Evolutionary conservation across 1,284 basidiomycete species (phyloP).

Genomic region (Hemileccinum hortonii): DNA sequence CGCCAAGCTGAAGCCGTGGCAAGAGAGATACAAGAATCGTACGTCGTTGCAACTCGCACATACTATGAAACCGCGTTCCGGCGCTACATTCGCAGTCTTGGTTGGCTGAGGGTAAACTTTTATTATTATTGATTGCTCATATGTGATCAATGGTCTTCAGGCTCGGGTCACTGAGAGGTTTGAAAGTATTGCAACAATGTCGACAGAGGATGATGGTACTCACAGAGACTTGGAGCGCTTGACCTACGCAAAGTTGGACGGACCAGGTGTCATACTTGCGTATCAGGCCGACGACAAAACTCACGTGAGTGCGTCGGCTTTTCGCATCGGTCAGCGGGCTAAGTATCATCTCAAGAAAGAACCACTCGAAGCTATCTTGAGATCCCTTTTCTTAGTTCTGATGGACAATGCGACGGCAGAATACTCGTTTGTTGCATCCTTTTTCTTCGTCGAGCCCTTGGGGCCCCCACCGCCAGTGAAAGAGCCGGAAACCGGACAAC

Average conservation of each 20-base stretch:
- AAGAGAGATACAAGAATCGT: conserved; percentile 86
- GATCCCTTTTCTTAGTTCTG: conserved; percentile 84
- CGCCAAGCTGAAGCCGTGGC: conserved; percentile 82
- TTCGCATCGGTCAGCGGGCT: conserved; percentile 6
- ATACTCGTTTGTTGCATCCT: conserved; percentile 81
- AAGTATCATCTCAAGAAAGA: conserved; percentile 61
- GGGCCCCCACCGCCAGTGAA: conserved; percentile 27
- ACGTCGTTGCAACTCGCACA: conserved; percentile 78
- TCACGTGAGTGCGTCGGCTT: conserved; percentile 53
- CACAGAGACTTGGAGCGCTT: conserved; percentile 57
- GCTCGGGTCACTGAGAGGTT: conserved; percentile 61
- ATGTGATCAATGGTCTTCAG: conserved; percentile 36
- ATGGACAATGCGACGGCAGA: conserved; percentile 93
- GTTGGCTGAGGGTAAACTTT: conserved; percentile 65
- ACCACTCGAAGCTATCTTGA: conserved; percentile 77
- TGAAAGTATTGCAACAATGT: conserved; percentile 51
- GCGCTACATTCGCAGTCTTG: conserved; percentile 82
- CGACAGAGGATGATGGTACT: conserved; percentile 41
- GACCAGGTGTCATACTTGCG: conserved; percentile 75
- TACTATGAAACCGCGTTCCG: conserved; percentile 98
- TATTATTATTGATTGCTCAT: not conserved
- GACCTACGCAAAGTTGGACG: conserved; percentile 69
- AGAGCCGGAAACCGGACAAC: conserved; percentile 33
- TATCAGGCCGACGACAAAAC: conserved; percentile 86
- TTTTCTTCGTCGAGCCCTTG: conserved; percentile 61